Base-by-base conservation (phyloP, 768 basidiomycete genomes). In the Pleurotus salmoneostramineus region DNA sequence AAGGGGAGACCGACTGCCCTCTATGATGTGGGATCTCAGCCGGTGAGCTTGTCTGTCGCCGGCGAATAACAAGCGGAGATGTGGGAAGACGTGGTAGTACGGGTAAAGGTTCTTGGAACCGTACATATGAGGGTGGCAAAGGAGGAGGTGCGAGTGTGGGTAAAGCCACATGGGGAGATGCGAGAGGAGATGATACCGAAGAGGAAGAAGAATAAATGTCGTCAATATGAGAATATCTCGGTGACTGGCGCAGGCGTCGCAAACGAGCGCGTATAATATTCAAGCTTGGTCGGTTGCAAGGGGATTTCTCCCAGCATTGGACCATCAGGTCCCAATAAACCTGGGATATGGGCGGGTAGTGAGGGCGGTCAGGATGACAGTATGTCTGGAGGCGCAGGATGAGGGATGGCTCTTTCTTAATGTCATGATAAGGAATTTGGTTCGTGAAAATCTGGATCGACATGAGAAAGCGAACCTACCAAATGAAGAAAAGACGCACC, bases 251-350 rank as follows among this genome's bases (percentile, higher is more conserved):
- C 15, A 55, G 21, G 17, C 35, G 35, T 31, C 21, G 52, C 10
- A 55, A 43, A 40, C 17, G 35, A 4, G 40, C 52, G 12, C 52
- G 36, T 2, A 43, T 21, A n/a, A 6, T 14, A 5, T 55, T 52
- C 2, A 46, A 33, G 6, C 7, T 33, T 14, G 58, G 58, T 33
- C 58, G 34, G 6, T 46, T 17, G 34, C 3, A 17, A n/a, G 58
- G 58, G 17, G 15, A 12, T 5, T 31, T 34, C 1, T 8, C 8
- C 58, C 58, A 59, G 42, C 58, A 59, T 44, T 27, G 34, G 5
- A 34, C 45, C 21, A 59, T 54, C 42, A 59, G 54, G 6, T 54
- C 31, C 58, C 58, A 59, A 33, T 55, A 42, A 17, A 17, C 32
- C n/a, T 55, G 42, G 2, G 37, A 34, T 10, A 55, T 33, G 37